Conservation (phyloP, 192 early-diverging fungal genomes). For the Coemansia sp. region DNA sequence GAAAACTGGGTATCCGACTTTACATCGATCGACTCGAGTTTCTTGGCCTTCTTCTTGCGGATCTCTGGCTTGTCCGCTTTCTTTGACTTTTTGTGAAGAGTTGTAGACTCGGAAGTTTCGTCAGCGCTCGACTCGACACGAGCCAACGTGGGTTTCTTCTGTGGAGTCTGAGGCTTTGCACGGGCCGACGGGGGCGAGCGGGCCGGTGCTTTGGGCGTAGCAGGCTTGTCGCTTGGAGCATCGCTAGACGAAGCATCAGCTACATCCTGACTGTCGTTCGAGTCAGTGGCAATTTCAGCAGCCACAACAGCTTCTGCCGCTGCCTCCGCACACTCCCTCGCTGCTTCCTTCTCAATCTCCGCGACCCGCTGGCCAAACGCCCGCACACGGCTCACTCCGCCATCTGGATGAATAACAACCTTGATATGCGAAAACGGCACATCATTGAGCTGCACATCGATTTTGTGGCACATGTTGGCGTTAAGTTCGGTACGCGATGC, state of each 20-base stretch:
- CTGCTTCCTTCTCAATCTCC: constrained; percentile 51
- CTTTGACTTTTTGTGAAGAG: constrained; percentile 21
- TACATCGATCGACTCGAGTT: neutral
- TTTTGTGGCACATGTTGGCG: constrained; percentile 59
- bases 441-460: constrained; percentile 59
- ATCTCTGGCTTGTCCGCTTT: constrained; percentile 17
- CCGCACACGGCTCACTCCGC: constrained; percentile 79
- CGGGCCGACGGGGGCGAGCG: too few species aligned
- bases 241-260: too few species aligned
- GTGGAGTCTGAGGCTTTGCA: constrained; percentile 5
- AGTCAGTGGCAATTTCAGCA: constrained; percentile 31
- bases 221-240: too few species aligned
- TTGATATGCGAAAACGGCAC: constrained; percentile 65
- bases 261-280: neutral
- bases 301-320: constrained; percentile 43
- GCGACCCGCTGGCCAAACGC: constrained; percentile 67
- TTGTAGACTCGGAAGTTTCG: neutral
- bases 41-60: constrained; percentile 36
- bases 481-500: constrained; percentile 47
- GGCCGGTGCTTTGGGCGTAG: too few species aligned
- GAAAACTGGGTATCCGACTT: constrained; percentile 26
- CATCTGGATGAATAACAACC: constrained; percentile 78
- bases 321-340: constrained; percentile 49
- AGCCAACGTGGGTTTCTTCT: neutral
- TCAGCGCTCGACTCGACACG: constrained; percentile 10